A percentile compares a stretch with the other conserved stretches of the same genome.
Evolutionary conservation across 257 asterid genomes (phyloP).

Genomic region (Salvia rosmarinus): DNA sequence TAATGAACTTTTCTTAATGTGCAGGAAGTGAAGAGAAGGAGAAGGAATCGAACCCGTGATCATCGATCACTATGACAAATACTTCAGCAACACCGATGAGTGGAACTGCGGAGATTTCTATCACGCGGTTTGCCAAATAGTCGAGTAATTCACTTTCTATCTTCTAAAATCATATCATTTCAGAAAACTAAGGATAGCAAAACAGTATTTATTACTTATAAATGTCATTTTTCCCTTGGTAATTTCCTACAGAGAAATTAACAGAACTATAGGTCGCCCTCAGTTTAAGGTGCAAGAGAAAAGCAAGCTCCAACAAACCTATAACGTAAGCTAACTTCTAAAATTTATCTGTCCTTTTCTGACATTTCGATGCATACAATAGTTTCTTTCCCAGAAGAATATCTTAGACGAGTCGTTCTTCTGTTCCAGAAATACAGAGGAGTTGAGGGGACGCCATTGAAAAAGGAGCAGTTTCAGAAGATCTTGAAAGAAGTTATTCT

Average conservation of each 20-base stretch:
- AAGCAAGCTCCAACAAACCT: slow-evolving; percentile 46
- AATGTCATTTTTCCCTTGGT: background rate
- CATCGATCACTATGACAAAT: slow-evolving; percentile 51
- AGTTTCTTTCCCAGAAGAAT: background rate
- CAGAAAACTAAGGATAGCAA: background rate
- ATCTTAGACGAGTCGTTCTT: background rate
- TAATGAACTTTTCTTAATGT: background rate
- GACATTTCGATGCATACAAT: background rate
- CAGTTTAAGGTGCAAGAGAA: slow-evolving; percentile 61
- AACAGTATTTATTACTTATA: background rate
- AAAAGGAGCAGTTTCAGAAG: slow-evolving; percentile 62
- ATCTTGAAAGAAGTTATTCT: slow-evolving; percentile 53
- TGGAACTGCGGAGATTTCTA: slow-evolving; percentile 57
- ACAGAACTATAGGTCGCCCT: slow-evolving; percentile 60
- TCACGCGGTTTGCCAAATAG: slow-evolving; percentile 68
- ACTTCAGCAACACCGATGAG: slow-evolving; percentile 39
- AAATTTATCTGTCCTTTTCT: background rate
- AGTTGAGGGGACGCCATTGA: slow-evolving; percentile 45
- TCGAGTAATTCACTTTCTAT: slow-evolving; percentile 50
- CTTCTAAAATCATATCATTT: background rate
- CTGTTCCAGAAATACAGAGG: slow-evolving; percentile 59
- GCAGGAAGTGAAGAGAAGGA: slow-evolving; percentile 55
- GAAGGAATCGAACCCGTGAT: slow-evolving; percentile 50
- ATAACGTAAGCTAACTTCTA: slow-evolving; percentile 38
- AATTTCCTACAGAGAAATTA: slow-evolving; percentile 57